These are phyloP conservation scores for Suillus alpinus DNA, from an alignment of 768 basidiomycete species.

Conservation along the genomic window DNA sequence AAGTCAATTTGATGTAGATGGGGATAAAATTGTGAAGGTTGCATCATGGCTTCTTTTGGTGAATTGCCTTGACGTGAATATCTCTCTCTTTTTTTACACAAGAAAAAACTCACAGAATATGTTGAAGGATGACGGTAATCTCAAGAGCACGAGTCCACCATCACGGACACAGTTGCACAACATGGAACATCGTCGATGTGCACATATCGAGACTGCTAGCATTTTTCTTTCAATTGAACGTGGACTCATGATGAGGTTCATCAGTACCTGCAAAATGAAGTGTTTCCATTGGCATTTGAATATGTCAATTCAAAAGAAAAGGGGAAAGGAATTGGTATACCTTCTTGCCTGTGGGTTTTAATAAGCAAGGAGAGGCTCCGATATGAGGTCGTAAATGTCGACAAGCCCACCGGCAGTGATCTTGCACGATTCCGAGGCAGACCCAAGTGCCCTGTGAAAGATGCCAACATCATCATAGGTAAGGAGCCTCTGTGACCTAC, in stretches of 20 bases:
- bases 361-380: constrained; percentile 3
- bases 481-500: not conserved
- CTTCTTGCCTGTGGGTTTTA: not conserved
- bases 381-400: not conserved
- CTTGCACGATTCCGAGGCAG: not conserved
- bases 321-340: not conserved
- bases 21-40: not conserved
- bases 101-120: not conserved
- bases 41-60: not conserved
- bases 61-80: not conserved
- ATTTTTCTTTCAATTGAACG: not conserved
- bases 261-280: not conserved
- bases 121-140: not conserved
- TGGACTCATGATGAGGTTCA: not conserved
- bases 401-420: not conserved
- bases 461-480: constrained; percentile 5
- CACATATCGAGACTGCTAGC: not conserved
- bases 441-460: not conserved
- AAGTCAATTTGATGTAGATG: not conserved
- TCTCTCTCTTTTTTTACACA: not conserved
- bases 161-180: not conserved
- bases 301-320: not conserved
- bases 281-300: not conserved
- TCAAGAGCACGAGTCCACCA: not conserved
- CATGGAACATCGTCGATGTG: not conserved